Conservation (phyloP, 129 eudicot genomes). For the Dittrichia graveolens region DNA sequence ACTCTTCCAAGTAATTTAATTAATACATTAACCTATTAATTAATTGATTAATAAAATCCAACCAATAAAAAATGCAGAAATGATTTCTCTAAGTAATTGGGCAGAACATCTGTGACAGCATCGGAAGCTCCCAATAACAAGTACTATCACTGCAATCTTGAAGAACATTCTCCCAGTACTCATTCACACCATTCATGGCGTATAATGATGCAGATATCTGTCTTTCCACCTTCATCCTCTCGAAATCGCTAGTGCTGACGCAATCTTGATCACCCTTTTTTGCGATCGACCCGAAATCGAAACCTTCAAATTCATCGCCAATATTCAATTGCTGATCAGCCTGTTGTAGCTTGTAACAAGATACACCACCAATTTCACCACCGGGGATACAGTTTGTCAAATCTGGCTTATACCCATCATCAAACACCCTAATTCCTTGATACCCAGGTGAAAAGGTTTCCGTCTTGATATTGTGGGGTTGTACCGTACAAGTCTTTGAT, state of each 20-base stretch:
- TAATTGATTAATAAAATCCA: background rate
- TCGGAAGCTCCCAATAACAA: slow-evolving; percentile 67
- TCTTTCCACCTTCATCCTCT: slow-evolving; percentile 74
- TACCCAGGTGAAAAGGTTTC: slow-evolving; percentile 40
- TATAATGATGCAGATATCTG: slow-evolving; percentile 86
- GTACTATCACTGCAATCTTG: slow-evolving; percentile 40
- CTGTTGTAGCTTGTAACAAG: slow-evolving; percentile 23
- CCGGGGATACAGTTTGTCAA: slow-evolving; percentile 44
- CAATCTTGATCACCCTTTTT: slow-evolving; percentile 26
- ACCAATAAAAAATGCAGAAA: slow-evolving; percentile 19
- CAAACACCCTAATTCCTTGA: slow-evolving; percentile 31
- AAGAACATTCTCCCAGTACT: slow-evolving; percentile 63
- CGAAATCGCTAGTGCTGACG: slow-evolving; percentile 50
- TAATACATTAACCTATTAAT: background rate
- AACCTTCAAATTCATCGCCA: slow-evolving; percentile 36
- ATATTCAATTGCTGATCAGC: slow-evolving; percentile 26
- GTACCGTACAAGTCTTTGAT: slow-evolving; percentile 7
- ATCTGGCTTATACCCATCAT: slow-evolving; percentile 64
- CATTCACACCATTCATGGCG: slow-evolving; percentile 77
- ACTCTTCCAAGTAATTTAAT: slow-evolving; percentile 36
- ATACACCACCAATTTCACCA: slow-evolving; percentile 21
- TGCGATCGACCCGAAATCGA: slow-evolving; percentile 13
- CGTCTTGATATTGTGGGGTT: slow-evolving; percentile 25
- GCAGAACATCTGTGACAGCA: slow-evolving; percentile 63
- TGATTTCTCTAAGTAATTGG: slow-evolving; percentile 34